Percentiles rank a stretch among this genome's conserved stretches.
phyloP scores from a whole-genome alignment of 306 rosid genomes.

The Cyclanthera cordifolia region DNA sequence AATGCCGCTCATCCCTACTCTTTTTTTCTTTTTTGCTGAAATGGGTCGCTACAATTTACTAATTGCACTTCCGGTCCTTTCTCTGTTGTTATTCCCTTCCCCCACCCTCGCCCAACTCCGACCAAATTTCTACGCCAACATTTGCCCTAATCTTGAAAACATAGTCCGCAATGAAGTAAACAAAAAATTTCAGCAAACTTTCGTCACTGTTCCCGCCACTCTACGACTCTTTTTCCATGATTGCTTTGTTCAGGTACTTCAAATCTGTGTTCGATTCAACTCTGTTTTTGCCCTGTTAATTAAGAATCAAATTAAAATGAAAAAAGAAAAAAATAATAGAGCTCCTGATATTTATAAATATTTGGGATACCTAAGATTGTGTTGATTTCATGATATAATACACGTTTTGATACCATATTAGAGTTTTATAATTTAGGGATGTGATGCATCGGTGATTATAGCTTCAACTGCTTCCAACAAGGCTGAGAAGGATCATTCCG shows the following conservation, averaged over 20 bases:
- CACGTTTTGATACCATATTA: background rate
- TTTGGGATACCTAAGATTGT: too few relatives aligned
- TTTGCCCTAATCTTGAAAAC: slow-evolving; percentile 65
- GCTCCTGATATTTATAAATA: too few relatives aligned
- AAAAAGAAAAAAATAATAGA: too few relatives aligned
- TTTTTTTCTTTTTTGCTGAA: background rate
- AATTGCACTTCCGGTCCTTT: slow-evolving; percentile 25
- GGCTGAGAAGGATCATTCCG: slow-evolving; percentile 63
- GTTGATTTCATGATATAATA: too few relatives aligned
- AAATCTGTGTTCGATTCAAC: too few relatives aligned
- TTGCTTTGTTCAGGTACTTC: slow-evolving; percentile 60
- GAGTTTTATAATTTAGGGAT: slow-evolving; percentile 27
- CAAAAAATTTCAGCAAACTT: slow-evolving; percentile 49
- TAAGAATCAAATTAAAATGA: too few relatives aligned
- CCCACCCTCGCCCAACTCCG: slow-evolving; percentile 47
- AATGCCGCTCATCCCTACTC: background rate
- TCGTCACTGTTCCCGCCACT: slow-evolving; percentile 51
- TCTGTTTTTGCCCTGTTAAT: too few relatives aligned
- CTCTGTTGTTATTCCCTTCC: slow-evolving; percentile 24
- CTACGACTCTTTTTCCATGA: slow-evolving; percentile 65
- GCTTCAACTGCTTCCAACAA: slow-evolving; percentile 31
- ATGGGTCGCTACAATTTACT: slow-evolving; percentile 36
- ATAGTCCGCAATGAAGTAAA: slow-evolving; percentile 51
- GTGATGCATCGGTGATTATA: slow-evolving; percentile 53
- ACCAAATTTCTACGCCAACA: slow-evolving; percentile 44